Conservation (phyloP, 73 alveolate species). For the Symbiodinium pilosum region DNA sequence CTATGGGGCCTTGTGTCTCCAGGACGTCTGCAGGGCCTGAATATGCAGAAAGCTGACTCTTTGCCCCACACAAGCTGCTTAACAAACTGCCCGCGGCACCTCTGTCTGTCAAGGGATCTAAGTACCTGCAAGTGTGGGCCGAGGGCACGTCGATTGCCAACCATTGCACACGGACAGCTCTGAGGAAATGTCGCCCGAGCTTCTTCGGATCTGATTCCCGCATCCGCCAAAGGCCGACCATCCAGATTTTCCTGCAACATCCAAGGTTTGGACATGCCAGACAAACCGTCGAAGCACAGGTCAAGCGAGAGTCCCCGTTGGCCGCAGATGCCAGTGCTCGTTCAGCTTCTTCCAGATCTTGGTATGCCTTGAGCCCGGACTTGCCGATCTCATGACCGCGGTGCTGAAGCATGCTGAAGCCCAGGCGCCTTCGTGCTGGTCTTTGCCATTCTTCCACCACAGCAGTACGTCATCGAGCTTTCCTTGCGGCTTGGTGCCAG, state of each 20-base stretch:
- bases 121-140: conserved; percentile 23
- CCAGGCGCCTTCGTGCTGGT: conserved; percentile 65
- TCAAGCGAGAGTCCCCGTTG: conserved; percentile 42
- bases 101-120: conserved; percentile 75
- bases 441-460: conserved; percentile 86
- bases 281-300: no score
- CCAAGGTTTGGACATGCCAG: not conserved
- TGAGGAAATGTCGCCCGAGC: conserved; percentile 54
- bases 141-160: no score
- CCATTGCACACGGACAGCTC: not conserved
- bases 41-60: not conserved
- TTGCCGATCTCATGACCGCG: not conserved
- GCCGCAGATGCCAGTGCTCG: conserved; percentile 69
- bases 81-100: not conserved
- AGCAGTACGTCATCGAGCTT: conserved; percentile 87
- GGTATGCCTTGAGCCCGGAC: conserved; percentile 20
- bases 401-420: not conserved
- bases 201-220: conserved; percentile 76
- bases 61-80: no score
- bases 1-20: conserved; percentile 43
- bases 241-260: conserved; percentile 35
- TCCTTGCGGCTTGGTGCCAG: not conserved
- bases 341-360: conserved; percentile 72
- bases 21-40: conserved; percentile 62
- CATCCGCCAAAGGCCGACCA: conserved; percentile 90